Percentiles rank a stretch among this genome's conserved stretches.
phyloP scores from a whole-genome alignment of 2,329 filamentous ascomycete genomes.

The Teratosphaeria destructans region DNA sequence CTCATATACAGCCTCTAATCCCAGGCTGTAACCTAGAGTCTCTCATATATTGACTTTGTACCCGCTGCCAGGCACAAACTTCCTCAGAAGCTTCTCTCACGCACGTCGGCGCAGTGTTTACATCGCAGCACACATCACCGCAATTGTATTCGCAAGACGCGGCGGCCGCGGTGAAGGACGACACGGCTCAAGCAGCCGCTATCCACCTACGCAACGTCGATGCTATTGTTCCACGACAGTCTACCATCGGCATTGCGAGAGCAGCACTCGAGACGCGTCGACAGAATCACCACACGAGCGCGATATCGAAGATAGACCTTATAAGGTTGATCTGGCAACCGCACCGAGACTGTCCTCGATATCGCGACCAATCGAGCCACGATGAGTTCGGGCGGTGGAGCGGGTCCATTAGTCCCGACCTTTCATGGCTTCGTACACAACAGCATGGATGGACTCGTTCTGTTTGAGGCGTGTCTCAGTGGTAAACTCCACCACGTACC shows the following conservation, averaged over 20 bases:
- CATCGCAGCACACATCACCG: neutral
- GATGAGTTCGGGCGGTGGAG: conserved; percentile 26
- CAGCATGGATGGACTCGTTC: conserved; percentile 58
- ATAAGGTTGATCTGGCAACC: neutral
- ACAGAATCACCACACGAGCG: neutral
- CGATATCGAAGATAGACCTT: neutral
- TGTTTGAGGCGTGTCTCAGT: conserved; percentile 69
- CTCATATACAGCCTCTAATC: neutral
- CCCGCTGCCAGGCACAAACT: conserved; percentile 1
- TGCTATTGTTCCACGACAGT: neutral
- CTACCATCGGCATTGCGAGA: neutral
- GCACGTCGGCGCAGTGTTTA: neutral
- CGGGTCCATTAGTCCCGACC: conserved; percentile 29
- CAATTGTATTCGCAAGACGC: neutral
- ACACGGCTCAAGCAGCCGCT: neutral
- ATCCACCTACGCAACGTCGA: neutral
- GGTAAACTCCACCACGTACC: conserved; percentile 65
- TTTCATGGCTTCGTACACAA: conserved; percentile 30
- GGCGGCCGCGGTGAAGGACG: neutral
- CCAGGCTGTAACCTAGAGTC: neutral
- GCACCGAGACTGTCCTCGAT: neutral
- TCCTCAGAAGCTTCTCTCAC: neutral
- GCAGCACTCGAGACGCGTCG: neutral
- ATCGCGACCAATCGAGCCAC: conserved; percentile 3
- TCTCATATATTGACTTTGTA: conserved; percentile 1